Base-by-base conservation (phyloP, 257 asterid species). In the Anisodus acutangulus region DNA sequence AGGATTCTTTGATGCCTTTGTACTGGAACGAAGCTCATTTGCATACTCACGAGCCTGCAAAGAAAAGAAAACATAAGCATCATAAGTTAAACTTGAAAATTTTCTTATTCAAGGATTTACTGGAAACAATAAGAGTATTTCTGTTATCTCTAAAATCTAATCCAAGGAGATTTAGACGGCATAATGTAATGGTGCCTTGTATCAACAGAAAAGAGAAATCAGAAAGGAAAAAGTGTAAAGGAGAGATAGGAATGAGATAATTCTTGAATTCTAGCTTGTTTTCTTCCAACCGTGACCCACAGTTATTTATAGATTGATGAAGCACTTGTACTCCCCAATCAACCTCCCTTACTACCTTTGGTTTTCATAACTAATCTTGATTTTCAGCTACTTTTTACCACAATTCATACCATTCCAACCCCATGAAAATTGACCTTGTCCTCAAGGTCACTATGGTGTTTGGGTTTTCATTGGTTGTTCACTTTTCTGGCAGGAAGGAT, bases 41-140 rank as follows among this genome's bases (percentile, higher is more conserved):
- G 99, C 95, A 89, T 95, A 95, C 85, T 97, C 99, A 84, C 97
- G 98, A 85, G 99, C 99, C 99, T 97, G 92, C 57, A 67, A 85
- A 80, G 55, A 88, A 80, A 47, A 58, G 41, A 4, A 69, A 13
- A 60, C 62, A 87, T 84, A 89, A 22, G 64, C 47, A 78, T 69
- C 78, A 69, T 16, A 69, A 43, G 47, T 17, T 41, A 41, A 69
- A 69, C 78, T 69, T 39, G 78, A 17, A 41, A 8, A 69, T 39
- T 39, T 69, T 69, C 78, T 39, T 41, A 16, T 39, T 69, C 78
- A 39, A 39, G 78, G 54, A 69, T 69, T 41, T 16, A 69, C 31
- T 7, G 41, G 12, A 62, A 62, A 60, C 39, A 68, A 54, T 1
- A 60, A 43, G 83, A 9, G 59, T 22, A 39, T 43, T 43, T 81